Percentiles rank a stretch among this genome's conserved stretches.
These are phyloP conservation scores for Nitzschia putrida DNA, from an alignment of 108 stramenopile species.

Conservation along the genomic window DNA sequence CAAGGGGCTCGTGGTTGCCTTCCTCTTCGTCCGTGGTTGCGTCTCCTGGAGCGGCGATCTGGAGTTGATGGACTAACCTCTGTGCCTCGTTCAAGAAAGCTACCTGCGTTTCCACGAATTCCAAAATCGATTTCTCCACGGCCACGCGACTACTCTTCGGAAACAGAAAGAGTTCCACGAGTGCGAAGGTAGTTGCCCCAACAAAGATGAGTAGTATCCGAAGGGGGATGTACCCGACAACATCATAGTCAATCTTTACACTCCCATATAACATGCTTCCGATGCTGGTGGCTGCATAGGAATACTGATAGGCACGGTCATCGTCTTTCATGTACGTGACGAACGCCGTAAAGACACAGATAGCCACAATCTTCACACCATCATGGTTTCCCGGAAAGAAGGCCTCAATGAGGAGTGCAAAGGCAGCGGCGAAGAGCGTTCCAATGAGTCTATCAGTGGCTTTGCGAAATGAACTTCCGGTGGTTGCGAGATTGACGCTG, in stretches of 20 bases:
- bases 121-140: slow-evolving; percentile 34
- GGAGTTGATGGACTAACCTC: too few relatives aligned
- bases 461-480: slow-evolving; percentile 44
- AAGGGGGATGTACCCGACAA: slow-evolving; percentile 44
- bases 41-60: not conserved
- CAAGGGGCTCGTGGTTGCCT: not conserved
- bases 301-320: slow-evolving; percentile 43
- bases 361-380: slow-evolving; percentile 29
- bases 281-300: slow-evolving; percentile 46
- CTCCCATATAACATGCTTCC: slow-evolving; percentile 49
- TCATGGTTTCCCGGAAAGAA: slow-evolving; percentile 31
- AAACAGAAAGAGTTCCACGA: slow-evolving; percentile 43
- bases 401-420: slow-evolving; percentile 39
- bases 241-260: slow-evolving; percentile 27
- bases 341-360: slow-evolving; percentile 36
- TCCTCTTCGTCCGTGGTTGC: not conserved
- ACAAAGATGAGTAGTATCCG: slow-evolving; percentile 53
- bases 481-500: slow-evolving; percentile 42
- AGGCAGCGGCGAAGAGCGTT: slow-evolving; percentile 49
- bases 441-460: slow-evolving; percentile 50
- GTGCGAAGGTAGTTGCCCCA: slow-evolving; percentile 40
- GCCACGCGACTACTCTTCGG: slow-evolving; percentile 39
- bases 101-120: slow-evolving; percentile 38
- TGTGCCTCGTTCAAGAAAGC: slow-evolving; percentile 20
- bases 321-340: slow-evolving; percentile 37